Conservation (phyloP, 2,329 filamentous ascomycete species). For the Ciborinia camelliae region DNA sequence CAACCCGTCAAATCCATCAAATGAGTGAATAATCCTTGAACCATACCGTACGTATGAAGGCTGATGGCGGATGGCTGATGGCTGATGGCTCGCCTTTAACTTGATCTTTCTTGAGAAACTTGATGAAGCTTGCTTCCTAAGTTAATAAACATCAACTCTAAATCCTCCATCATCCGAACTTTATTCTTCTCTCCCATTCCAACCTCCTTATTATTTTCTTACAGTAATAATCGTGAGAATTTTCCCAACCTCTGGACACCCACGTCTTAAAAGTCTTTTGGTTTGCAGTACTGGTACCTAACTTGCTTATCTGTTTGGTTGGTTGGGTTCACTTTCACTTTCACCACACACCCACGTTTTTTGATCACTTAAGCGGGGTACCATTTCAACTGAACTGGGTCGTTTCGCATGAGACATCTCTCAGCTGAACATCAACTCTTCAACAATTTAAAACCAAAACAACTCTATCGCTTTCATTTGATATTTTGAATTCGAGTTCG, state of each 20-base stretch:
- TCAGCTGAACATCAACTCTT: slow-evolving; percentile 15
- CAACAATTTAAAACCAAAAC: background rate
- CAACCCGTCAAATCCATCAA: no score
- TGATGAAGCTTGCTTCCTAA: background rate
- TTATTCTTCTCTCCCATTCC: background rate
- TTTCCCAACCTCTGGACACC: background rate
- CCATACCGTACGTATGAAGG: no score
- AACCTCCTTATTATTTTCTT: slow-evolving; percentile 9
- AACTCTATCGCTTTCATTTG: background rate
- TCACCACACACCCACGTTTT: background rate
- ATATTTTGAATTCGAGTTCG: background rate
- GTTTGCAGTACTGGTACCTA: background rate
- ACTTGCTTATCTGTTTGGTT: background rate
- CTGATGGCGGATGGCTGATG: no score
- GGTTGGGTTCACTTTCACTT: no score
- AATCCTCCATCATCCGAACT: background rate
- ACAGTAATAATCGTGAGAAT: background rate
- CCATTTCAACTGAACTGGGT: background rate
- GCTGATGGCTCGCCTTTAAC: no score
- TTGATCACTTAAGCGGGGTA: slow-evolving; percentile 11
- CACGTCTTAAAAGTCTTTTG: no score
- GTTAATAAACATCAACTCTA: no score
- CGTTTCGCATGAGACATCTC: slow-evolving; percentile 7
- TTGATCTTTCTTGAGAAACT: no score
- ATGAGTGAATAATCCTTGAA: background rate